Evolutionary conservation across 345 rosid species (phyloP), one percentile per base, ranked within the genome.

Genomic region (Eucalyptus curtisii): DNA sequence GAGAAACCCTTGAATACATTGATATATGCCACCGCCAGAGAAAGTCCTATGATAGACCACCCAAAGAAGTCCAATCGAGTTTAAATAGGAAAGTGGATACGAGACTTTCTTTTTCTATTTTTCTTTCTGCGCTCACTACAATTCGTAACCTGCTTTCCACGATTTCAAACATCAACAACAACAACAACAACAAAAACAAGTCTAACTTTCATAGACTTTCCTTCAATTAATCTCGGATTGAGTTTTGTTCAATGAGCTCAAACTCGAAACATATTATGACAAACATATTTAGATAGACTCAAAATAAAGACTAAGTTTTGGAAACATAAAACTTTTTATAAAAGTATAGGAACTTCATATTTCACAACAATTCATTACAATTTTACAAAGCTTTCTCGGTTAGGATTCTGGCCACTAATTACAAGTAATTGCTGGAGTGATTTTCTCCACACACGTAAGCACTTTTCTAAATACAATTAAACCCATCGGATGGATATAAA

Each of bases 131-230:
- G 24, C 8, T 45, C 45, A 10, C 81, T 19, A 2, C 25, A 33
- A 17, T 10, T 68, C 22, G 13, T 2, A 33, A 68, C 17, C 68
- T 27, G 31, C 8, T 61, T 61, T n/a, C 19, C 37, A 33, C 14
- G 13, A 71, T 71, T 71, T 71, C 25, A 71, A 6, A 19, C 44
- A 17, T 16, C 42, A 2, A 31, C 3, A 1, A 7, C 4, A 13
- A 30, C 2, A 3, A 20, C 0, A 8, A 53, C 1, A 61, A 61
- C n/a, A n/a, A n/a, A n/a, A n/a, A n/a, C n/a, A 14, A n/a, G 2
- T 64, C 9, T 59, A 0, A 30, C 1, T 14, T 13, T 64, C 37
- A n/a, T 14, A 2, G 19, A 13, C 20, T 64, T 64, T 64, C 1
- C 76, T 64, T 30, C n/a, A 64, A 30, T 30, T 13, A 7, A 64